Evolutionary conservation across 352 stramenopile species (phyloP).

Genomic region (Phytophthora kernoviae): DNA sequence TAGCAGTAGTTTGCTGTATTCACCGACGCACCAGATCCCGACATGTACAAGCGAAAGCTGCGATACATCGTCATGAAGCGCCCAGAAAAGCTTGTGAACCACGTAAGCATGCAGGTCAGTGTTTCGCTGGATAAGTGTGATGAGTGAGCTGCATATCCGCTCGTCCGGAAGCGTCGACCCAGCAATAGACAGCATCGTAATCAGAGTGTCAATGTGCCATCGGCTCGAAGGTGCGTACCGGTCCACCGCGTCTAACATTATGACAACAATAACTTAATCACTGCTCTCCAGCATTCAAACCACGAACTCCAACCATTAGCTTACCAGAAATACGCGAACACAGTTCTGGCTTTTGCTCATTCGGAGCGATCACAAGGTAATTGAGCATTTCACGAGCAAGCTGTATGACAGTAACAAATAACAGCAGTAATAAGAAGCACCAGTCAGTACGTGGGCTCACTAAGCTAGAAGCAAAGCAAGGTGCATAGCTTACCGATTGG

Average conservation of each 20-base stretch:
- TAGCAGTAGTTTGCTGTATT: slow-evolving; percentile 95
- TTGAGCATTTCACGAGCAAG: slow-evolving; percentile 99
- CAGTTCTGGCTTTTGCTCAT: slow-evolving; percentile 95
- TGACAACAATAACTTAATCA: slow-evolving; percentile 7
- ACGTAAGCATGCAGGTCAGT: slow-evolving; percentile 92
- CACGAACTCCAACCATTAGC: slow-evolving; percentile 15
- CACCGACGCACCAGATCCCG: slow-evolving; percentile 98
- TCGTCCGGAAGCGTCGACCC: slow-evolving; percentile 92
- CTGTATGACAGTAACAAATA: slow-evolving; percentile 24
- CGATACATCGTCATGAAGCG: slow-evolving; percentile 94
- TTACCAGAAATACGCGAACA: slow-evolving; percentile 94
- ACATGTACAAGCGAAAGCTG: slow-evolving; percentile 97
- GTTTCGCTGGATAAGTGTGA: slow-evolving; percentile 95
- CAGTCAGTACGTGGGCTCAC: too few relatives aligned
- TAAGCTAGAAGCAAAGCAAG: neutral
- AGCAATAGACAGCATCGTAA: slow-evolving; percentile 99
- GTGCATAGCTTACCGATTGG: slow-evolving; percentile 58
- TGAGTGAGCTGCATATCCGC: slow-evolving; percentile 94
- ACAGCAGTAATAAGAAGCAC: neutral
- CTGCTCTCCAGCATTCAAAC: neutral
- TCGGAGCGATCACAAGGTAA: slow-evolving; percentile 97
- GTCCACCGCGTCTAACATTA: slow-evolving; percentile 72
- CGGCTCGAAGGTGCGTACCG: slow-evolving; percentile 81
- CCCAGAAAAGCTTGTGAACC: slow-evolving; percentile 97
- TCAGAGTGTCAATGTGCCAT: slow-evolving; percentile 97